A percentile compares a stretch with the other conserved stretches of the same genome.
Conservation (phyloP, 208 protist species). For the Angomonas ambiguus region DNA sequence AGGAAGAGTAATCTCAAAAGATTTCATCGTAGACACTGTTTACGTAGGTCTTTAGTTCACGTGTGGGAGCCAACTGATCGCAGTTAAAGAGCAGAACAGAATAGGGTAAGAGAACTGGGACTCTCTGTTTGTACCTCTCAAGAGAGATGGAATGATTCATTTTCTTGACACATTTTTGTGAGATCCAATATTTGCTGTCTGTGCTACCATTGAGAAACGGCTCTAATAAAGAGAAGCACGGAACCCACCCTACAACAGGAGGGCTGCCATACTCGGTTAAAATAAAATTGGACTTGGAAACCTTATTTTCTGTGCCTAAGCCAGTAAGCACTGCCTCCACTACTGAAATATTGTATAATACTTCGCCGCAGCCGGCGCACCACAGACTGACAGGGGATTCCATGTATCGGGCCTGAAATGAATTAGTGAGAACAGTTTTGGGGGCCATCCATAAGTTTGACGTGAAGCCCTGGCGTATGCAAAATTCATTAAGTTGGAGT, state of each 20-base stretch:
- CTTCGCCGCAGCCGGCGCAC: neutral
- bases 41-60: neutral
- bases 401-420: neutral
- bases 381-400: neutral
- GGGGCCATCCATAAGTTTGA: neutral
- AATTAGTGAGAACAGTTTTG: neutral
- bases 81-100: neutral
- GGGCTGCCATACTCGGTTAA: neutral
- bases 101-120: neutral
- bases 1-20: neutral
- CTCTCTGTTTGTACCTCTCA: neutral
- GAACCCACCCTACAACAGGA: constrained; percentile 4
- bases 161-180: neutral
- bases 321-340: neutral
- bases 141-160: neutral
- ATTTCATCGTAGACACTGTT: neutral
- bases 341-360: neutral
- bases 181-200: neutral
- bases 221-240: neutral
- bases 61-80: neutral
- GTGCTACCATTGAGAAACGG: neutral
- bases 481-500: neutral
- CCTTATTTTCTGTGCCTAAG: neutral
- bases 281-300: neutral
- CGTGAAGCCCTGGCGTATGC: neutral